phyloP scores from a whole-genome alignment of 1,284 basidiomycete genomes.

The Apiotrichum sp. region DNA sequence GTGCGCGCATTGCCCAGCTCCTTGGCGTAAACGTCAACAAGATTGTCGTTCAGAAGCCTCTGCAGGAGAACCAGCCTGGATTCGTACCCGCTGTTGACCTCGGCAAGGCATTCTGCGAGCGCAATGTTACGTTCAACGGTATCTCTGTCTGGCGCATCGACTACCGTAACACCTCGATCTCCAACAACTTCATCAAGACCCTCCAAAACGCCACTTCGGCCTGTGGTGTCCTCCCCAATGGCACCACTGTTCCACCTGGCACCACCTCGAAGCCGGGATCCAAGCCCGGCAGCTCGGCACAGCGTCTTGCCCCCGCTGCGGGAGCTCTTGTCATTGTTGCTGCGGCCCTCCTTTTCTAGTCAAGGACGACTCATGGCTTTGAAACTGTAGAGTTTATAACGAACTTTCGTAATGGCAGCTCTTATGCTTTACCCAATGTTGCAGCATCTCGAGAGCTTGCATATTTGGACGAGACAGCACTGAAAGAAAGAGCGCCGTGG shows the following conservation, averaged over 20 bases:
- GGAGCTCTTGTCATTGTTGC: too few relatives aligned
- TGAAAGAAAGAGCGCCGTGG: too few relatives aligned
- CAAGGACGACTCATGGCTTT: too few relatives aligned
- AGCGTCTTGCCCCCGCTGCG: too few relatives aligned
- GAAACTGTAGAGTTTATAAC: too few relatives aligned
- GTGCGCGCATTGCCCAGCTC: neutral
- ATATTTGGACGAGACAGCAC: too few relatives aligned
- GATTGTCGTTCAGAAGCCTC: conserved; percentile 4
- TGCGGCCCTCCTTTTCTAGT: too few relatives aligned
- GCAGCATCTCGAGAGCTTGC: too few relatives aligned
- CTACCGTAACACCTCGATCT: neutral
- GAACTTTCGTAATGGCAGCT: too few relatives aligned
- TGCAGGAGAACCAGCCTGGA: neutral
- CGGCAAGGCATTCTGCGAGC: neutral
- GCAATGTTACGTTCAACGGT: neutral
- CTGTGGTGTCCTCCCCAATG: neutral
- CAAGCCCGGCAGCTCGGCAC: too few relatives aligned
- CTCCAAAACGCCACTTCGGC: neutral
- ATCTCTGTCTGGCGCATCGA: conserved; percentile 1
- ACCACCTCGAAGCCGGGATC: too few relatives aligned
- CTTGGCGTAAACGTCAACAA: neutral
- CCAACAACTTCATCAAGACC: neutral
- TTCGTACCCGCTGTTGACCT: neutral
- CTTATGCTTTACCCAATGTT: too few relatives aligned
- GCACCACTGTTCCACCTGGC: neutral